Evolutionary conservation across 768 basidiomycete species (phyloP), one percentile per base, ranked within the genome.

Genomic region (Clitopilus passeckerianus): DNA sequence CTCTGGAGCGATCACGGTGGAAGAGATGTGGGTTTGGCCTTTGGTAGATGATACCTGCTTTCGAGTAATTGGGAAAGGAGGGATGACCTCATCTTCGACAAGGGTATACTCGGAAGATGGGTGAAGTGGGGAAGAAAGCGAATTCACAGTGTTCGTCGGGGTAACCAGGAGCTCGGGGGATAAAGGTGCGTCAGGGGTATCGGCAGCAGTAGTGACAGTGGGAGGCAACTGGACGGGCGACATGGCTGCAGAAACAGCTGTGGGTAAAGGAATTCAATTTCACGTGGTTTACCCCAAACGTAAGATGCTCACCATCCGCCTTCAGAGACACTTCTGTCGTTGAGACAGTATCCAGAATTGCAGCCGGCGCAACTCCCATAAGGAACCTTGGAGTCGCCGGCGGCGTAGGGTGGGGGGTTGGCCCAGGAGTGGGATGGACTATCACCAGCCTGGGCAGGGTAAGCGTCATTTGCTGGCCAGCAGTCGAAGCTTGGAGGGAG

Each of bases 321-420:
- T 18, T 9, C 46, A 18, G 18, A 12, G 18, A 50, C 15, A 20
- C 5, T 12, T 18, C 46, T 12, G 12, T 18, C 22, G 9, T 23
- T 12, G 16, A 20, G 46, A 50, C 46, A 18, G 3, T 18, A 50
- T n/a, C 20, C 4, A 22, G 46, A 23, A 50, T 20, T 18, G 46
- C 46, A 10, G 20, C 20, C 12, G 46, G 14, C 18, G 16, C 0
- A 30, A 59, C 20, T 24, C 18, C 44, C 44, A 58, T 54, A 23
- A 65, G 23, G 22, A 64, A 37, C 33, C 54, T 57, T 1, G 88
- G 90, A 0, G 89, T 89, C 1, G 85, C 80, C 2, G 90, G 91
- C 6, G 91, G 90, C 1, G 91, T 92, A 1, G 89, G 90, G 68
- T 89, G 87, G 0, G 87, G 87, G 0, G 86, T 87, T 0, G 86